A percentile compares a stretch with the other conserved stretches of the same genome.
Evolutionary conservation across 257 asterid species (phyloP).

Genomic region (Salvia rosmarinus): DNA sequence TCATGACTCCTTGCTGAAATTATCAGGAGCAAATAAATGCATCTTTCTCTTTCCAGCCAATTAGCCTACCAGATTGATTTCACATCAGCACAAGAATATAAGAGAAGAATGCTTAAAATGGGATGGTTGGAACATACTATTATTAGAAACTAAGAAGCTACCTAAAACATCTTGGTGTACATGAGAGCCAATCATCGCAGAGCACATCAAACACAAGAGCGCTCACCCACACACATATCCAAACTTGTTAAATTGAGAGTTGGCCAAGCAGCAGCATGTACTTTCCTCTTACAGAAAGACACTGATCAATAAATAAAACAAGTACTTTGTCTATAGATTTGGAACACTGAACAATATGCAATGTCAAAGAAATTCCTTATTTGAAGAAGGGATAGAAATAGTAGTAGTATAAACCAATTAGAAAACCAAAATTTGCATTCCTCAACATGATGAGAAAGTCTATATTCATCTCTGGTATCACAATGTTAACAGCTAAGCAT

Average conservation of each 20-base stretch:
- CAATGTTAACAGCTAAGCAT: no score
- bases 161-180: slow-evolving; percentile 21
- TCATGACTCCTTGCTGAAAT: slow-evolving; percentile 21
- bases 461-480: no score
- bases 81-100: slow-evolving; percentile 26
- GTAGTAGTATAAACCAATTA: no score
- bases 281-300: slow-evolving; percentile 41
- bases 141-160: slow-evolving; percentile 29
- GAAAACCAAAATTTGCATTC: no score
- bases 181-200: neutral
- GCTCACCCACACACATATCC: neutral
- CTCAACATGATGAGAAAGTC: no score
- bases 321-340: slow-evolving; percentile 14
- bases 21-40: slow-evolving; percentile 9
- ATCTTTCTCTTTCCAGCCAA: slow-evolving; percentile 26
- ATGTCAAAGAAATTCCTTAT: neutral
- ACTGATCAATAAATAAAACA: slow-evolving; percentile 44
- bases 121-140: slow-evolving; percentile 23
- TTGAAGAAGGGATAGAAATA: no score
- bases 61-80: slow-evolving; percentile 1
- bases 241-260: slow-evolving; percentile 39
- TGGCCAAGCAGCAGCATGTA: slow-evolving; percentile 43
- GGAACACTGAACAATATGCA: neutral
- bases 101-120: slow-evolving; percentile 3
- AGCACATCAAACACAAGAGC: slow-evolving; percentile 41